Percentiles rank a stretch among this genome's conserved stretches.
Evolutionary conservation across 768 basidiomycete genomes (phyloP).

Genomic region (Pulveroboletus sp.): DNA sequence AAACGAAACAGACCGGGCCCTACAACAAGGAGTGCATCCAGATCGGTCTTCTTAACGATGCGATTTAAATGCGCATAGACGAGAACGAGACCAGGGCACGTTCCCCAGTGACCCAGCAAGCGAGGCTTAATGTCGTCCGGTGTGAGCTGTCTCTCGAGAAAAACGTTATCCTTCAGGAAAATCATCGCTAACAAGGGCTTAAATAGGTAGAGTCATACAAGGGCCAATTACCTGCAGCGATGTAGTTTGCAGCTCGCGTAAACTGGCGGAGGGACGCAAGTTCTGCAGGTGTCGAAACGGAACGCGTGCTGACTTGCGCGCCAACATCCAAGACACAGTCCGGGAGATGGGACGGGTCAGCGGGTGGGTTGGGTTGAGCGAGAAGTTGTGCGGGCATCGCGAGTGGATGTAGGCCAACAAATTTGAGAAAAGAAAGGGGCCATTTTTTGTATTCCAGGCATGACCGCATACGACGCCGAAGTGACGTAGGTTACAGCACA

Average conservation of each 20-base stretch:
- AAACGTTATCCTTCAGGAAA: slow-evolving; percentile 70
- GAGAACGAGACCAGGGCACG: slow-evolving; percentile 73
- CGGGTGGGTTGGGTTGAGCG: slow-evolving; percentile 60
- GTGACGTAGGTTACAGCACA: no score
- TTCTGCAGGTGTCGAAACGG: slow-evolving; percentile 48
- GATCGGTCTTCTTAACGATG: slow-evolving; percentile 53
- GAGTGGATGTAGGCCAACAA: background rate
- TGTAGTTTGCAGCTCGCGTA: slow-evolving; percentile 62
- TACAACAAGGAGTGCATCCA: slow-evolving; percentile 71
- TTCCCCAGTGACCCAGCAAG: slow-evolving; percentile 82
- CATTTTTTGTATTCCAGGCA: no score
- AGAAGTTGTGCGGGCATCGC: slow-evolving; percentile 59
- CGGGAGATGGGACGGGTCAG: slow-evolving; percentile 65
- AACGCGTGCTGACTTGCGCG: slow-evolving; percentile 44
- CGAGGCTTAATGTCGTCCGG: slow-evolving; percentile 75
- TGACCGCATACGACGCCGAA: no score
- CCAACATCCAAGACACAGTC: slow-evolving; percentile 49
- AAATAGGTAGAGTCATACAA: background rate
- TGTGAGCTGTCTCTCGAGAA: slow-evolving; percentile 56
- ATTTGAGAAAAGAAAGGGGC: background rate
- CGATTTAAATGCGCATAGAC: slow-evolving; percentile 69
- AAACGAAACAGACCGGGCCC: slow-evolving; percentile 56
- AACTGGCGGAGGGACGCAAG: slow-evolving; percentile 51
- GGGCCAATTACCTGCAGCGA: slow-evolving; percentile 55
- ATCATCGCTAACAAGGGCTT: slow-evolving; percentile 60